Conservation (phyloP, 768 basidiomycete genomes). For the Pulveroboletus sp. region DNA sequence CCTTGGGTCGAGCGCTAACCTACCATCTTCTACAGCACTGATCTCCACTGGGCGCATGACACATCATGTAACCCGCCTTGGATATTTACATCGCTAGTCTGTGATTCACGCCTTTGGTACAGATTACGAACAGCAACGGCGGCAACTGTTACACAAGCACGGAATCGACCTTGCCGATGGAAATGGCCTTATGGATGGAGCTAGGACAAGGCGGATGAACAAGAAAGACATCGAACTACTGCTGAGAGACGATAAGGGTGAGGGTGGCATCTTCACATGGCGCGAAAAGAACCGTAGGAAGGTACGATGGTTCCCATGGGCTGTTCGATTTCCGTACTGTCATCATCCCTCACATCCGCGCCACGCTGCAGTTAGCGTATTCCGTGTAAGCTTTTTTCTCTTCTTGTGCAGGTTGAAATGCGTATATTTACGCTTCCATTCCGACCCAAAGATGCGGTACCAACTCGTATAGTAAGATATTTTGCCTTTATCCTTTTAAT, state of each 20-base stretch:
- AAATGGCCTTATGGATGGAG: slow-evolving; percentile 58
- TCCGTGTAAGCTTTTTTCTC: slow-evolving; percentile 62
- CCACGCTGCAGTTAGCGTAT: slow-evolving; percentile 63
- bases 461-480: slow-evolving; percentile 74
- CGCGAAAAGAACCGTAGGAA: slow-evolving; percentile 89
- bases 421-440: slow-evolving; percentile 25
- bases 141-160: slow-evolving; percentile 83
- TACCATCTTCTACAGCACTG: slow-evolving; percentile 50
- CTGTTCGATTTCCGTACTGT: slow-evolving; percentile 26
- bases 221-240: slow-evolving; percentile 77
- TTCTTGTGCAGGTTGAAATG: slow-evolving; percentile 9
- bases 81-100: slow-evolving; percentile 2
- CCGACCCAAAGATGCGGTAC: slow-evolving; percentile 64
- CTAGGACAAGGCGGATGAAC: slow-evolving; percentile 73
- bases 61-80: slow-evolving; percentile 60
- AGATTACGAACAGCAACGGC: slow-evolving; percentile 95
- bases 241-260: slow-evolving; percentile 79
- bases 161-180: slow-evolving; percentile 91
- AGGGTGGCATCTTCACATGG: slow-evolving; percentile 90
- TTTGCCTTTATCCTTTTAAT: slow-evolving; percentile 24
- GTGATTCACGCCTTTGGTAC: slow-evolving; percentile 13
- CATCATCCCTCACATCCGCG: slow-evolving; percentile 22
- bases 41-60: slow-evolving; percentile 97
- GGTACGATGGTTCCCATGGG: slow-evolving; percentile 43
- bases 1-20: slow-evolving; percentile 15